Base-by-base conservation (phyloP, 768 basidiomycete genomes). In the Podaxis pistillaris region DNA sequence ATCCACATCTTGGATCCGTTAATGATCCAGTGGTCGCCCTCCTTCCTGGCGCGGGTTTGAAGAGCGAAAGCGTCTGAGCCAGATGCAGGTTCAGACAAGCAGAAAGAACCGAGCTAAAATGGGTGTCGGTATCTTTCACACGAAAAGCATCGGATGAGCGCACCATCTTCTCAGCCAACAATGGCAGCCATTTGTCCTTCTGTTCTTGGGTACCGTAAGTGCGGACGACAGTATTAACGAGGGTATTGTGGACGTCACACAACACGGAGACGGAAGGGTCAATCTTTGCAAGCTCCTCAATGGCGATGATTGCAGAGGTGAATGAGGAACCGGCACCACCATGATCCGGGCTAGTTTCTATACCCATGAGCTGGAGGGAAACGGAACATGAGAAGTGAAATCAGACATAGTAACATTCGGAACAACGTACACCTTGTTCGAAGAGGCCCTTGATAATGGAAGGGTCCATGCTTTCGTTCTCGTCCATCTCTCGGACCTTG, bases 1-100 rank as follows among this genome's bases (percentile, higher is more conserved):
- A 98, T 97, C 95, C 95, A 97, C 95, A 96, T 96, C 81, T 99
- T 99, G 60, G 93, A 93, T n/a, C 97, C 97, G 68, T 94, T 96
- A 58, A 99, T 73, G 33, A 94, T 78, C 84, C 90, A 98, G 73
- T 89, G 73, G 68, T 90, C 86, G 17, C 93, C 94, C 51, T 93
- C 89, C 74, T 90, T 92, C 72, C 82, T 89, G 15, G 97, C 96
- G 11, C 91, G 90, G 1, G 97, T 95, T 73, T 96, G 93, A 37
- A 99, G 79, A 0, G 96, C 95, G 72, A 99, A 99, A 0, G 97
- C 97, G 71, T 99, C 97, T 4, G 95, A 97, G 1, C 97, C 97
- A 8, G 95, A 96, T 0, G 85, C 88, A 1, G 94, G 78, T 72
- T 99, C 97, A 0, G 95, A 97, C 19, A 99, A 77, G 70, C 94